phyloP scores from a whole-genome alignment of 2,329 filamentous ascomycete species.

The Trichoderma semiorbis region DNA sequence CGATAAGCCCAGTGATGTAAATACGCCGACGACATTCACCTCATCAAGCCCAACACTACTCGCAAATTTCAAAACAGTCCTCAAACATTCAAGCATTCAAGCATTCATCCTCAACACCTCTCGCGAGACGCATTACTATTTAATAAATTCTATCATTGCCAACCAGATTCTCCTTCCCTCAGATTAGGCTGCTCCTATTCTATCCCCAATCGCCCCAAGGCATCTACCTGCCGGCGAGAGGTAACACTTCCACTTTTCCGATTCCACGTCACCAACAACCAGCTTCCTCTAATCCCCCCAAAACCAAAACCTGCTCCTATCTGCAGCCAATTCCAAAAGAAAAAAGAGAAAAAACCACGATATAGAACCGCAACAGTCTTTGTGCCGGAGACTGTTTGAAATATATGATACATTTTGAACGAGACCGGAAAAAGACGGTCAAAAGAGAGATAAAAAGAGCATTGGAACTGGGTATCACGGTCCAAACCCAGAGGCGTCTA shows the following conservation, averaged over 20 bases:
- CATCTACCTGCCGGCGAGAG: no score
- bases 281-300: neutral
- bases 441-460: neutral
- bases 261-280: neutral
- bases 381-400: slow-evolving; percentile 28
- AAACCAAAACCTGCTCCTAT: neutral
- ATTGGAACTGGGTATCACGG: slow-evolving; percentile 9
- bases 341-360: neutral
- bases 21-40: neutral
- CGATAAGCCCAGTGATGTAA: neutral
- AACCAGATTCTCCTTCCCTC: slow-evolving; percentile 20
- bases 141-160: slow-evolving; percentile 3
- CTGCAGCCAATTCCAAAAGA: slow-evolving; percentile 3
- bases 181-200: slow-evolving; percentile 25
- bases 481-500: slow-evolving; percentile 18
- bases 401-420: slow-evolving; percentile 32
- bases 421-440: neutral
- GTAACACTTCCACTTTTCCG: neutral
- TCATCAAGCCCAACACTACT: neutral
- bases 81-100: neutral
- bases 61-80: neutral
- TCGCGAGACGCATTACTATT: neutral
- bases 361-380: slow-evolving; percentile 25
- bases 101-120: neutral
- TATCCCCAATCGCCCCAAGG: no score